Base-by-base conservation (phyloP, 768 basidiomycete species). In the Pluteus cervinus region DNA sequence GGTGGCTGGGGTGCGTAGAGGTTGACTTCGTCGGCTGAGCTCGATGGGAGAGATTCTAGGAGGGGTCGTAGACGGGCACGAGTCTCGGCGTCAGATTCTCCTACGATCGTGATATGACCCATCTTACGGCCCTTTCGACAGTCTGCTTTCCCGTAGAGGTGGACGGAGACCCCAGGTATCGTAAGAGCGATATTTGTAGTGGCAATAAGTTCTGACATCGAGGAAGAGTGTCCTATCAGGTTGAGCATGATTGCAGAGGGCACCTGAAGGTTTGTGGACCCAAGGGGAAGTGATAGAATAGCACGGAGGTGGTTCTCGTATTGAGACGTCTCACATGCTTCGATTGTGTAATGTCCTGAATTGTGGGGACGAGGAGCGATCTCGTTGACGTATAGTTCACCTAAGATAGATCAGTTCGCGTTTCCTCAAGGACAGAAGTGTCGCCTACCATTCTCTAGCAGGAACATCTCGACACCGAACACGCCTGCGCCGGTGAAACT, bases 301-400 rank as follows among this genome's bases (percentile, higher is more conserved):
- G 92, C 87, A 24, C 92, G 89, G 35, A 98, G 81, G 58, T 98
- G 96, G 49, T 97, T 96, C 58, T 91, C 90, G 62, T 88, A 99
- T 62, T 98, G 96, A 2, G 94, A 97, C 2, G 91, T 88, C 48
- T 89, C 72, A 58, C 92, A 98, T 0, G 94, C 92, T 63, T 98
- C 96, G 53, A 98, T 98, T 20, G 93, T 96, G 60, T 97, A 94
- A 57, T 99, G 96, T 0, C 94, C 96, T 7, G 93, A 97, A 63
- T 98, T 99, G 58, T 99, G 96, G 1, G 96, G 94, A 12, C 96
- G 77, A 9, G 96, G 96, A 0, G 96, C 96, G 43, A 99, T 94
- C 64, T 99, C 96, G 59, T 99, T 99, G 45, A 99, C 75, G 41
- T 79, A 79, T 1, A 97, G 72, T 1, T 68, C 58, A 9, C 86